Base-by-base conservation (phyloP, 1,139 yeast genomes). In the Geotrichum siamense region DNA sequence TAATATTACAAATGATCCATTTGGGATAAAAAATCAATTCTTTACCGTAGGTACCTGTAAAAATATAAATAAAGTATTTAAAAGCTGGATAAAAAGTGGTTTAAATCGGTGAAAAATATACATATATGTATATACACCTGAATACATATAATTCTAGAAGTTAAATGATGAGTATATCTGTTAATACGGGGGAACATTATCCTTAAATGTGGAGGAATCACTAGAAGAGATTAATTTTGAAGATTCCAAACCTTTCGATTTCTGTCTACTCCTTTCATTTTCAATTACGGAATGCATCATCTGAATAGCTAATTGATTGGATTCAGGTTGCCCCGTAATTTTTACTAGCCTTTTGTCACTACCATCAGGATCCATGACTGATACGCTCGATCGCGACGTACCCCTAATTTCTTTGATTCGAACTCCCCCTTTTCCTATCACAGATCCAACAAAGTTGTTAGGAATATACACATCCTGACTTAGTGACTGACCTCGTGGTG, bases 381-480 rank as follows among this genome's bases (percentile, higher is more conserved):
- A 76, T 21, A 86, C 85, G 47, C 81, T 79, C 32, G 86, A 75
- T 40, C 94, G 91, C 36, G 91, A 78, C 39, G 77, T 71, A 51
- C 79, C 82, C 53, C 94, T 75, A 38, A 86, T 80, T 51, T 82
- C 86, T 57, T 80, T 83, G 48, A 86, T 82, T 56, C 80, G 83
- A 56, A 79, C 77, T 21, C 96, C 96, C 31, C 86, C 86, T 63
- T 80, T 83, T 5, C 96, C 96, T 52, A 86, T 86, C 17, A 86
- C 82, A 30, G 85, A 77, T 0, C 96, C 96, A 39, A 85, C 89
- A 61, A 72, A 80, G 38, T 75, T 74, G 57, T 82, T 82, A 30
- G 94, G 89, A 37, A 86, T 86, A 53, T 67, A 79, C 2, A 85
- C 68, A 50, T 82, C 89, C 61, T 83, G 87, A 48, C 74, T 73